A percentile compares a stretch with the other conserved stretches of the same genome.
Conservation (phyloP, 2,329 filamentous ascomycete genomes). For the Scytalidium sp. region DNA sequence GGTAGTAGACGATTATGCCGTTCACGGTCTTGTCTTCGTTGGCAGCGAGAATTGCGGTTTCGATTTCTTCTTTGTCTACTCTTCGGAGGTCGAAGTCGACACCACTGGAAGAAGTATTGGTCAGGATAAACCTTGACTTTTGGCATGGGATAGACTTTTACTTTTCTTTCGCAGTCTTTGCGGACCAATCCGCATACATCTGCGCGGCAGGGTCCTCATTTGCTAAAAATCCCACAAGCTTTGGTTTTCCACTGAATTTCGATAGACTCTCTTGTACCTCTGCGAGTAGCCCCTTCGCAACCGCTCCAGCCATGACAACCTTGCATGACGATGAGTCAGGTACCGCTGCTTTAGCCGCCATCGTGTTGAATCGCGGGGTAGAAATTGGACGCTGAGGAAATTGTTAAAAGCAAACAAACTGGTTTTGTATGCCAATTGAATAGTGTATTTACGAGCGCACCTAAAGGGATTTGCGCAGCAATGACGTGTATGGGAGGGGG, state of each 20-base stretch:
- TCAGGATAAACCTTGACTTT: background rate
- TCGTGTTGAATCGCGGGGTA: conserved; percentile 9
- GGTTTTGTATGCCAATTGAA: too few relatives aligned
- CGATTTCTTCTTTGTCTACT: conserved; percentile 82
- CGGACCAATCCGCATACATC: conserved; percentile 96
- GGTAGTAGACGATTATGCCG: conserved; percentile 96
- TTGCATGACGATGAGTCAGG: conserved; percentile 65
- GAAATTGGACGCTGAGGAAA: background rate
- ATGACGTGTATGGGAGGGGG: background rate
- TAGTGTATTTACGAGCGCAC: background rate
- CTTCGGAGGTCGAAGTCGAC: conserved; percentile 85
- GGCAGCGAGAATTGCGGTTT: conserved; percentile 82
- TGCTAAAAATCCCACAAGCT: conserved; percentile 86
- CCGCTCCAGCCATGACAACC: conserved; percentile 83
- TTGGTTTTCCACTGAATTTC: conserved; percentile 69
- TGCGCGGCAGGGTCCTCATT: conserved; percentile 87
- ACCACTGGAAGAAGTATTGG: conserved; percentile 53
- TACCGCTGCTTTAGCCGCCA: conserved; percentile 1
- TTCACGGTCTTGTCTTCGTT: conserved; percentile 77
- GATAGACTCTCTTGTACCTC: conserved; percentile 77
- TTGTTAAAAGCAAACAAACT: too few relatives aligned
- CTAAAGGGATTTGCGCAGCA: background rate
- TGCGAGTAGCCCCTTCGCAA: conserved; percentile 75
- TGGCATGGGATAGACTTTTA: conserved; percentile 46
- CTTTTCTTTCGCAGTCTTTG: conserved; percentile 95